Evolutionary conservation across 768 basidiomycete genomes (phyloP), one percentile per base, ranked within the genome.

Genomic region (Auriscalpium vulgare): DNA sequence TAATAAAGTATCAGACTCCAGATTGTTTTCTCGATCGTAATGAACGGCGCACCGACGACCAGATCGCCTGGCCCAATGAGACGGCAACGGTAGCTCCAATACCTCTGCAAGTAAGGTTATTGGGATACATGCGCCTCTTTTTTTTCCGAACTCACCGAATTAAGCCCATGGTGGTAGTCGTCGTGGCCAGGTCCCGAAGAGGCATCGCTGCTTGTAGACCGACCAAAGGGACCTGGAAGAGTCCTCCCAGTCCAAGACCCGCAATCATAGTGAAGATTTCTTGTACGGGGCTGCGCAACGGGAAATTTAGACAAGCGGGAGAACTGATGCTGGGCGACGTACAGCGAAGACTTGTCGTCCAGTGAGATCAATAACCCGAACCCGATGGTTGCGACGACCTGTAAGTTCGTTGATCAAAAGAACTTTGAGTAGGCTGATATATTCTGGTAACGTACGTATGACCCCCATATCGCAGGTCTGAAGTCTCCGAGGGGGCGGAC

Each of bases 161-260:
- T 16, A 78, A 64, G 0, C 66, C 57, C 38, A 71, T 65, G 13
- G 74, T 67, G 0, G 70, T 68, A 2, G 78, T 76, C 35, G 66
- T 69, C 0, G 74, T 74, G 5, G 75, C 74, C 72, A 75, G 75
- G 56, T 75, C 74, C 19, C 66, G 67, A 11, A 71, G n/a, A 34
- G 77, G 78, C 76, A 78, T 78, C n/a, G 75, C 69, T 19, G 73
- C 71, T 53, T 78, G 77, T 9, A 78, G 47, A 19, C 62, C 71
- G 46, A 74, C 65, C 14, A 74, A 62, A 8, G 72, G 74, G 5
- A 63, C 67, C 58, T 71, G 72, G 64, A 72, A 74, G 52, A 74
- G 53, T 35, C 62, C 70, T 38, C 72, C 74, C 16, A 65, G 53
- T 8, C 72, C 72, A 37, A 70, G 37, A 35, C 68, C 67, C 16